These are phyloP conservation scores for Arabidopsis suecica DNA, from an alignment of 345 rosid species.

Conservation along the genomic window DNA sequence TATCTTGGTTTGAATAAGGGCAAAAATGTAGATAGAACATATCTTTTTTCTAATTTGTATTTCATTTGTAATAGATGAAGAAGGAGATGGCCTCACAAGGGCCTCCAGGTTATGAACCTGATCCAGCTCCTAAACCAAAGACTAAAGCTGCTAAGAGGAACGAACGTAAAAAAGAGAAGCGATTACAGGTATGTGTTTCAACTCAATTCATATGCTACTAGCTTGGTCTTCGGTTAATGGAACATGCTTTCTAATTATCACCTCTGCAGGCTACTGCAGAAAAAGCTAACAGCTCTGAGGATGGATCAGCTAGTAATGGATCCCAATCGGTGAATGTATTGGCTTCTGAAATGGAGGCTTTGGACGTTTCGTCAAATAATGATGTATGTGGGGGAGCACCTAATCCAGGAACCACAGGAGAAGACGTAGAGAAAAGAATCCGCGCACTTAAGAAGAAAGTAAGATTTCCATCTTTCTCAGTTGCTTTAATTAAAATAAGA, in stretches of 20 bases:
- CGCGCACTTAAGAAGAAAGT: conserved; percentile 95
- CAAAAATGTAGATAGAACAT: not conserved
- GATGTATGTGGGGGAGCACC: conserved; percentile 45
- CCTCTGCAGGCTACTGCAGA: conserved; percentile 69
- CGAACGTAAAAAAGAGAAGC: conserved; percentile 92
- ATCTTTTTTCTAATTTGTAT: not conserved
- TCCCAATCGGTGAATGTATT: conserved; percentile 57
- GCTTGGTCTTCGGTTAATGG: conserved; percentile 5
- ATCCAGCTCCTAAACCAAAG: conserved; percentile 67
- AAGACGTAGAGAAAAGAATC: conserved; percentile 78
- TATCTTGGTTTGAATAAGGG: not conserved
- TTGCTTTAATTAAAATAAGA: conserved; percentile 1
- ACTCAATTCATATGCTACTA: conserved; percentile 6
- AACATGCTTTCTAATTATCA: not conserved
- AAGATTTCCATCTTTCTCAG: conserved; percentile 33
- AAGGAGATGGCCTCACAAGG: conserved; percentile 70
- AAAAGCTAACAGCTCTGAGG: conserved; percentile 62
- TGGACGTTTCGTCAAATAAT: conserved; percentile 62
- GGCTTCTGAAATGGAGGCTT: conserved; percentile 70
- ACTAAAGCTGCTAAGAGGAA: conserved; percentile 81
- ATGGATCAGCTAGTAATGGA: conserved; percentile 44
- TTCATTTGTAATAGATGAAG: conserved; percentile 61
- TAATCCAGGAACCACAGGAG: conserved; percentile 50
- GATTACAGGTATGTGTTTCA: conserved; percentile 62
- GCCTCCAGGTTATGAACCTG: conserved; percentile 91